Evolutionary conservation across 2,329 filamentous ascomycete genomes (phyloP).

Genomic region (Aspergillus sp.): DNA sequence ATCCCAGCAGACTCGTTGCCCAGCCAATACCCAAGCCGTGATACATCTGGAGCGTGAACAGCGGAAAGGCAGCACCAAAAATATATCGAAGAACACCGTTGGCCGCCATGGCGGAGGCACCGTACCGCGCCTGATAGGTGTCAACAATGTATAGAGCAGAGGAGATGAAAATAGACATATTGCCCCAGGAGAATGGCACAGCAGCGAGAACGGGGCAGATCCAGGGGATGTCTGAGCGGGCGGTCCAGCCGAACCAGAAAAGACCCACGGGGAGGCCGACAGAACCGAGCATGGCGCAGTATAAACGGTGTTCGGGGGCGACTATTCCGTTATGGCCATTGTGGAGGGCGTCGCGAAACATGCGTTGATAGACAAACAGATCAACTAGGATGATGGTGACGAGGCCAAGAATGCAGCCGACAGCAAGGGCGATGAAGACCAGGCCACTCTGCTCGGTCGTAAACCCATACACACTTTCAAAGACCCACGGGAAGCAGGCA

Average conservation of each 20-base stretch:
- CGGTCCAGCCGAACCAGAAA: conserved; percentile 48
- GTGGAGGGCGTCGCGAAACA: conserved; percentile 34
- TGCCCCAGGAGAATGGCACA: conserved; percentile 38
- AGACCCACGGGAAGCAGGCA: conserved; percentile 38
- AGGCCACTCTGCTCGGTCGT: conserved; percentile 29
- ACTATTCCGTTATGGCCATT: conserved; percentile 26
- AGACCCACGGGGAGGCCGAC: conserved; percentile 40
- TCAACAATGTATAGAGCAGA: conserved; percentile 39
- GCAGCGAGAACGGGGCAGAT: conserved; percentile 41
- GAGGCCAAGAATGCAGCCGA: conserved; percentile 30
- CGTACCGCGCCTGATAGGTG: conserved; percentile 37
- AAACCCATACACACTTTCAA: conserved; percentile 33
- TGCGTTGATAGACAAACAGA: conserved; percentile 37
- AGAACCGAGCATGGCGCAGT: conserved; percentile 41
- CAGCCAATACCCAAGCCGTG: conserved; percentile 30
- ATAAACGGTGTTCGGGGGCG: conserved; percentile 41
- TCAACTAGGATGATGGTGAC: conserved; percentile 31
- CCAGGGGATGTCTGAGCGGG: conserved; percentile 37
- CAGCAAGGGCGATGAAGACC: conserved; percentile 32
- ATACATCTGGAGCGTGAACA: conserved; percentile 30
- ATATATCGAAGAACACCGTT: conserved; percentile 31
- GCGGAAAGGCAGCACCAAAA: conserved; percentile 26
- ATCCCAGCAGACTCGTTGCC: conserved; percentile 34
- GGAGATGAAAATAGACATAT: conserved; percentile 38
- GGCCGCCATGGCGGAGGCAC: conserved; percentile 35